phyloP scores from a whole-genome alignment of 164 flowering plant species.

The Dillenia suffruticosa region DNA sequence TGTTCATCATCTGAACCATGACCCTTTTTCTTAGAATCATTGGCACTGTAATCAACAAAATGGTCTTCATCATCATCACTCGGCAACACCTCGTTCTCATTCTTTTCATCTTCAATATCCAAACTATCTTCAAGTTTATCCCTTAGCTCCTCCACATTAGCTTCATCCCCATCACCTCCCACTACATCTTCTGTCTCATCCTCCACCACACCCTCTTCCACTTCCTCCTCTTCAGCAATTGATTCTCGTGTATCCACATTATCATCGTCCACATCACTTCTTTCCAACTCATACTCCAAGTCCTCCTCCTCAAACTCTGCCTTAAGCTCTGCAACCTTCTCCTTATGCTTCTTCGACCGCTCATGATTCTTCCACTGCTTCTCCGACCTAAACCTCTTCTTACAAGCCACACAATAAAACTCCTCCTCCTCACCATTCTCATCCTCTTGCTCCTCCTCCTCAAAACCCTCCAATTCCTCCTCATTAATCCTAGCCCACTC shows the following conservation, averaged over 20 bases:
- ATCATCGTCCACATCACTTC: constrained; percentile 2
- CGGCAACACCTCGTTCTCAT: constrained; percentile 17
- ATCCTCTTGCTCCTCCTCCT: constrained; percentile 25
- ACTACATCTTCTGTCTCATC: constrained; percentile 8
- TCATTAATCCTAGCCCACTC: constrained; percentile 78
- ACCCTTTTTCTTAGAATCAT: constrained; percentile 7
- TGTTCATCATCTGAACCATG: constrained; percentile 46
- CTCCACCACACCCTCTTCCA: constrained; percentile 6
- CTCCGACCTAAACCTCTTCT: constrained; percentile 93
- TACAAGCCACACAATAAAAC: constrained; percentile 77
- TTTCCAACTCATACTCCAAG: constrained; percentile 20
- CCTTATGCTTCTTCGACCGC: constrained; percentile 93
- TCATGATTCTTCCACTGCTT: constrained; percentile 99
- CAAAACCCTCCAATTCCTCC: constrained; percentile 26
- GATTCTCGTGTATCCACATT: background rate
- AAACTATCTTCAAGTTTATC: constrained; percentile 36
- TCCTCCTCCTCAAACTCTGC: constrained; percentile 31
- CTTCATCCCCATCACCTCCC: constrained; percentile 12
- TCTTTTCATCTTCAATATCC: constrained; percentile 20
- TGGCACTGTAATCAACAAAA: constrained; percentile 9
- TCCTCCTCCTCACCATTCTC: constrained; percentile 37
- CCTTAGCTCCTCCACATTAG: constrained; percentile 24
- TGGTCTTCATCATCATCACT: constrained; percentile 19
- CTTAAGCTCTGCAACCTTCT: constrained; percentile 72
- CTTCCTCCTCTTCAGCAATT: constrained; percentile 10